A percentile compares a stretch with the other conserved stretches of the same genome.
These are phyloP conservation scores for Isatis tinctoria DNA, from an alignment of 345 rosid species.

Conservation along the genomic window DNA sequence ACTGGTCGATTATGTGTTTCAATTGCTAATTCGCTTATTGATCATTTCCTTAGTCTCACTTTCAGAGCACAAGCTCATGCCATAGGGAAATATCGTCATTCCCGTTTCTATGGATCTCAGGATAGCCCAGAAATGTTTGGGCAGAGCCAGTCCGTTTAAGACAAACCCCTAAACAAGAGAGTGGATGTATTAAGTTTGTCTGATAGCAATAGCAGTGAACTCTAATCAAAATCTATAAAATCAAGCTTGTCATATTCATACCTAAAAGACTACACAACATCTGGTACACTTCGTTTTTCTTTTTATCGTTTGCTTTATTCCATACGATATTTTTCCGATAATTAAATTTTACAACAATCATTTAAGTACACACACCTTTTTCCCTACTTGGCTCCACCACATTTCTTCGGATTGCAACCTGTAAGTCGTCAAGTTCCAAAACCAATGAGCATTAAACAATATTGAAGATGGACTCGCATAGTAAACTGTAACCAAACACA, in stretches of 20 bases:
- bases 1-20: neutral
- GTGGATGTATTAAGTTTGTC: neutral
- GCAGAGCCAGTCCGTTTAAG: neutral
- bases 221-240: neutral
- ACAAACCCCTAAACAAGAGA: constrained; percentile 9
- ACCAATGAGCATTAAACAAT: neutral
- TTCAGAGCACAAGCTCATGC: neutral
- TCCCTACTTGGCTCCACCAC: neutral
- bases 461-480: neutral
- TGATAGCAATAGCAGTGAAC: neutral
- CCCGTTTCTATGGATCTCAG: neutral
- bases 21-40: neutral
- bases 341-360: neutral
- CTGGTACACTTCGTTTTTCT: neutral
- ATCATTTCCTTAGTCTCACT: neutral
- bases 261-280: neutral
- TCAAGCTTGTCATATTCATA: neutral
- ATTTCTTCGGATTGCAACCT: neutral
- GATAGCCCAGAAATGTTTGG: neutral
- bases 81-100: neutral
- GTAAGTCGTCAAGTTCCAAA: neutral
- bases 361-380: neutral
- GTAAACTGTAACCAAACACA: neutral
- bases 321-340: neutral
- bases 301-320: neutral